Evolutionary conservation across 805 yeast genomes (phyloP).

Genomic region (Kodamaea hsintzibuensis): DNA sequence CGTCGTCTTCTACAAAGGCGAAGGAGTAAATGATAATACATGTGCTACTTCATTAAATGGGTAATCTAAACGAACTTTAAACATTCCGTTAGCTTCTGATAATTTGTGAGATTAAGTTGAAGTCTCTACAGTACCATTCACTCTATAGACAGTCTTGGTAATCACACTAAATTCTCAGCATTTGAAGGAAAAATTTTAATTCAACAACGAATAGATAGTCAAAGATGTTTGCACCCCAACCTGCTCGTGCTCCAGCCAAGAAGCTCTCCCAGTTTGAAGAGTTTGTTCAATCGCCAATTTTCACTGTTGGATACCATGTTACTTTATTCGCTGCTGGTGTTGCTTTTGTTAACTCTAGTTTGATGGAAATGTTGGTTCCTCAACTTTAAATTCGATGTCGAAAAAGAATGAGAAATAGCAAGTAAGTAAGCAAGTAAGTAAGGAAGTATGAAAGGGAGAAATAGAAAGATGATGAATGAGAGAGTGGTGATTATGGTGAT

Average conservation of each 20-base stretch:
- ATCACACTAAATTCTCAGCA: not conserved
- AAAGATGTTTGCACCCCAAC: constrained; percentile 12
- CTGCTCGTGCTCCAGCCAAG: constrained; percentile 20
- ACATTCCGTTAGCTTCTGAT: not conserved
- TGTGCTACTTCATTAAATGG: not conserved
- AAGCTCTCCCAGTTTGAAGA: constrained; percentile 50
- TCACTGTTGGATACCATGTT: constrained; percentile 63
- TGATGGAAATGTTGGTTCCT: constrained; percentile 81
- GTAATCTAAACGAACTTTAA: not conserved
- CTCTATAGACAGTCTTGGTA: not conserved
- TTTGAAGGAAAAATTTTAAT: constrained; percentile 1
- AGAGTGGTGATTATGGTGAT: not conserved
- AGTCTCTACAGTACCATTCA: not conserved
- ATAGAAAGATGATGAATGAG: not conserved
- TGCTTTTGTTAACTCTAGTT: constrained; percentile 72
- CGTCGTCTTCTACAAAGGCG: not conserved
- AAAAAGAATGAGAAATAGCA: not conserved
- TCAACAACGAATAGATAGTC: not conserved
- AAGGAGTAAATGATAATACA: not conserved
- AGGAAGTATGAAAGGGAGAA: not conserved
- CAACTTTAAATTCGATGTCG: constrained; percentile 44
- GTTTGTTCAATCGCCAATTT: constrained; percentile 50
- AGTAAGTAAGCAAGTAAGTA: not conserved
- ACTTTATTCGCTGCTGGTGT: constrained; percentile 71
- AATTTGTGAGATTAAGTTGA: not conserved